These are phyloP conservation scores for Candida michaelii DNA, from an alignment of 805 yeast genomes.

Conservation along the genomic window DNA sequence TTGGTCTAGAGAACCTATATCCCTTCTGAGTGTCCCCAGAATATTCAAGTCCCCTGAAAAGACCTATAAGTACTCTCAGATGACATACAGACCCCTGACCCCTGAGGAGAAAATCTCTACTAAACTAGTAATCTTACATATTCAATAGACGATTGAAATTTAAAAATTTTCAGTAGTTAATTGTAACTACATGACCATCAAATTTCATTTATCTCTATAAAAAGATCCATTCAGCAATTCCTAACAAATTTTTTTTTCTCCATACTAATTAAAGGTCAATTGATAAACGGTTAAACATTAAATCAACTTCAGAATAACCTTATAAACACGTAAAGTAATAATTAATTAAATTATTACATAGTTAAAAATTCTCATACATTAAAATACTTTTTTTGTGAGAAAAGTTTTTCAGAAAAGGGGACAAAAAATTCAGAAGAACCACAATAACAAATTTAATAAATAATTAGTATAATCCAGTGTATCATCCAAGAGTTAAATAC, in stretches of 20 bases:
- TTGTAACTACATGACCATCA: slow-evolving; percentile 2
- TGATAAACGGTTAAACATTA: too few species aligned
- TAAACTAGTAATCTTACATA: not conserved
- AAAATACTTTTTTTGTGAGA: not conserved
- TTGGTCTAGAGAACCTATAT: not conserved
- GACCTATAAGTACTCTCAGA: too few species aligned
- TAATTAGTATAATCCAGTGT: not conserved
- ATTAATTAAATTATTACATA: not conserved
- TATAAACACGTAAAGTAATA: not conserved
- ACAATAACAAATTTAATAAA: not conserved
- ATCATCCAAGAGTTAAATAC: not conserved
- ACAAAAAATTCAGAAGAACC: not conserved
- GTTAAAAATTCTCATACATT: not conserved
- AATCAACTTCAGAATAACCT: too few species aligned
- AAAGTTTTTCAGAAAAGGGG: slow-evolving; percentile 6
- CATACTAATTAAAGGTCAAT: too few species aligned
- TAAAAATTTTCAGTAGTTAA: slow-evolving; percentile 3
- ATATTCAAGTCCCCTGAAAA: too few species aligned
- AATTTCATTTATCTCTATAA: not conserved
- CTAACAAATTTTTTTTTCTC: too few species aligned
- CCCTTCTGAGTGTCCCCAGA: too few species aligned
- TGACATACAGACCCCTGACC: too few species aligned
- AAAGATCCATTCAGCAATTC: not conserved
- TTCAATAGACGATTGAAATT: not conserved
- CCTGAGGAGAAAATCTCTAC: too few species aligned